Percentiles rank a stretch among this genome's conserved stretches.
phyloP scores from a whole-genome alignment of 192 early-diverging fungal species.

The Coemansia sp. region DNA sequence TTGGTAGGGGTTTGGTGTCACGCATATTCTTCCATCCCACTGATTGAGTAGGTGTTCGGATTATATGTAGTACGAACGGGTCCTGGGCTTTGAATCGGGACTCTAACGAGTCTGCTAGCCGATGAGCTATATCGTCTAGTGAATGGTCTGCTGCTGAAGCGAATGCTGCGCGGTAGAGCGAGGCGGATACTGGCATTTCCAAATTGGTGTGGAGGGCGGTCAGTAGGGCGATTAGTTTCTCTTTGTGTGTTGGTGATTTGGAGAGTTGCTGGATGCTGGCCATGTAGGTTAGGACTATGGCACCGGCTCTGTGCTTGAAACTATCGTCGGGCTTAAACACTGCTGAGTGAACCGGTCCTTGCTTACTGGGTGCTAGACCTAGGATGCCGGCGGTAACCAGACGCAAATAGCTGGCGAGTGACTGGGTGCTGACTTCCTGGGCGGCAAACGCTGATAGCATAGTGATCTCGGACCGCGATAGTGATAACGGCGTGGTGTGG shows the following conservation, averaged over 20 bases:
- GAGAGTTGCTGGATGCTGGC: slow-evolving; percentile 2
- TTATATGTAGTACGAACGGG: slow-evolving; percentile 7
- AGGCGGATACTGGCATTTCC: slow-evolving; percentile 20
- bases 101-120: slow-evolving; percentile 13
- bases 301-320: slow-evolving; percentile 7
- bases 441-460: slow-evolving; percentile 19
- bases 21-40: slow-evolving; percentile 12
- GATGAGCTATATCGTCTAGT: background rate
- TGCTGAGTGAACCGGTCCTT: background rate
- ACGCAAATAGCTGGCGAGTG: slow-evolving; percentile 9
- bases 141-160: slow-evolving; percentile 6
- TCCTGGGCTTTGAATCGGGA: slow-evolving; percentile 8
- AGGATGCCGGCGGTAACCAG: slow-evolving; percentile 14
- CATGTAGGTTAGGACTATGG: slow-evolving; percentile 13
- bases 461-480: slow-evolving; percentile 13
- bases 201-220: background rate
- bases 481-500: slow-evolving; percentile 20
- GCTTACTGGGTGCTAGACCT: background rate
- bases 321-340: background rate
- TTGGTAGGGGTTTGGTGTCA: background rate
- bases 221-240: background rate
- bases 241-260: background rate
- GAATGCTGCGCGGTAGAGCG: slow-evolving; percentile 24
- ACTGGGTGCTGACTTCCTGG: background rate
- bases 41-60: background rate